phyloP scores from a whole-genome alignment of 306 rosid species.

The Cucumis cinereus region DNA sequence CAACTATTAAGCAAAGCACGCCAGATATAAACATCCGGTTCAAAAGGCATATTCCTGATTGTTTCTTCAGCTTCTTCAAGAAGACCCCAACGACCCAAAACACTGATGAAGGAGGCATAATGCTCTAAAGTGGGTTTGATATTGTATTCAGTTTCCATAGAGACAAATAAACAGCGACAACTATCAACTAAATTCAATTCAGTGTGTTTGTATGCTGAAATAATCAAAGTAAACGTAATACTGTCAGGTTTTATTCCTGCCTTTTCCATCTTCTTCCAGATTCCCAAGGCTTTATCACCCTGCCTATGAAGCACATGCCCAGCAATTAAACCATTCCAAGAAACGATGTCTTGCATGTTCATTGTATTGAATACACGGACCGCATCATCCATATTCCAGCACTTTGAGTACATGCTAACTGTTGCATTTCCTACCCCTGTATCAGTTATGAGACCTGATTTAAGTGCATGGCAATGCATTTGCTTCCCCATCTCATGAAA shows the following conservation, averaged over 20 bases:
- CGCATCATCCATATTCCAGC: slow-evolving; percentile 65
- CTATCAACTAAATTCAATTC: slow-evolving; percentile 47
- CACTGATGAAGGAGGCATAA: slow-evolving; percentile 58
- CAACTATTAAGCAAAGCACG: slow-evolving; percentile 76
- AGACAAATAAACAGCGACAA: slow-evolving; percentile 45
- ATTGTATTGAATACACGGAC: slow-evolving; percentile 32
- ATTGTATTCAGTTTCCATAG: slow-evolving; percentile 36
- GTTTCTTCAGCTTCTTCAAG: slow-evolving; percentile 74
- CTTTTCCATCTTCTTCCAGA: slow-evolving; percentile 64
- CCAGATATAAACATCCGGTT: slow-evolving; percentile 56
- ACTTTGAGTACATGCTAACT: slow-evolving; percentile 74
- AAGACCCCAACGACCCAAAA: slow-evolving; percentile 77
- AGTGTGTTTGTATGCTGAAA: slow-evolving; percentile 66
- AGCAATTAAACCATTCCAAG: slow-evolving; percentile 74
- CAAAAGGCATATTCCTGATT: slow-evolving; percentile 40
- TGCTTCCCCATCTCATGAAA: slow-evolving; percentile 72
- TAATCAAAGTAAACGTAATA: slow-evolving; percentile 42
- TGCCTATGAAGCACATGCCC: slow-evolving; percentile 59
- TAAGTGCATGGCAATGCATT: slow-evolving; percentile 54
- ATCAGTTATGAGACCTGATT: slow-evolving; percentile 44
- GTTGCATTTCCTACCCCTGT: slow-evolving; percentile 58
- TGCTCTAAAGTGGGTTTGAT: slow-evolving; percentile 54
- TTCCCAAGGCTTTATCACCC: slow-evolving; percentile 55
- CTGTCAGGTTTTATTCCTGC: slow-evolving; percentile 47
- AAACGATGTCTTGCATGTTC: slow-evolving; percentile 39